Percentiles rank a stretch among this genome's conserved stretches.
phyloP scores from a whole-genome alignment of 371 early-diverging fungal genomes.

The Capillidium rhysosporum region DNA sequence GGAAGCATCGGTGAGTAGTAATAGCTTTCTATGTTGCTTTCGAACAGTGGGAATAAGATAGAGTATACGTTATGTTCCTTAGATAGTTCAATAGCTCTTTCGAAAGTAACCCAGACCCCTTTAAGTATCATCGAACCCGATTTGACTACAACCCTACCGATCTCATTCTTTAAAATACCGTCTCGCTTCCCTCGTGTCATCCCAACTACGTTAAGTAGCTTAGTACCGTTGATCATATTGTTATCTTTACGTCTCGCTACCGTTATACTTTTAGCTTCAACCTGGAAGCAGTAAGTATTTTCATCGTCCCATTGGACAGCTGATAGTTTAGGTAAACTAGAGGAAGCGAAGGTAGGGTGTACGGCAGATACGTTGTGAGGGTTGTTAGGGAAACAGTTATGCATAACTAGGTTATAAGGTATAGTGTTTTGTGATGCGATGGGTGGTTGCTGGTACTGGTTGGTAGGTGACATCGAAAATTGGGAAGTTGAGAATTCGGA shows the following conservation, averaged over 20 bases:
- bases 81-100: conserved; percentile 10
- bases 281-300: conserved; percentile 54
- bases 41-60: conserved; percentile 48
- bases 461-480: too few relatives aligned
- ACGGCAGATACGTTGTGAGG: too few relatives aligned
- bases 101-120: conserved; percentile 46
- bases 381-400: too few relatives aligned
- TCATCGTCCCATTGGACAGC: conserved; percentile 73
- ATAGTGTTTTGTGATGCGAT: too few relatives aligned
- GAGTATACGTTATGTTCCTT: conserved; percentile 34
- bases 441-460: too few relatives aligned
- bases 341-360: conserved; percentile 2
- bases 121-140: conserved; percentile 76
- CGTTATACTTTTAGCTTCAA: conserved; percentile 52
- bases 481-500: too few relatives aligned
- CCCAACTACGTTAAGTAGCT: conserved; percentile 62
- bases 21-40: conserved; percentile 28
- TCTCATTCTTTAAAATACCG: conserved; percentile 70
- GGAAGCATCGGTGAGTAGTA: conserved; percentile 7
- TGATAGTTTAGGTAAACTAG: conserved; percentile 19
- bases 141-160: conserved; percentile 65
- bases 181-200: conserved; percentile 81
- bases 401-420: too few relatives aligned
- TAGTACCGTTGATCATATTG: conserved; percentile 70
- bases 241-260: conserved; percentile 59